phyloP scores from a whole-genome alignment of 768 basidiomycete genomes.

The Omphalotus guepiniiformis region DNA sequence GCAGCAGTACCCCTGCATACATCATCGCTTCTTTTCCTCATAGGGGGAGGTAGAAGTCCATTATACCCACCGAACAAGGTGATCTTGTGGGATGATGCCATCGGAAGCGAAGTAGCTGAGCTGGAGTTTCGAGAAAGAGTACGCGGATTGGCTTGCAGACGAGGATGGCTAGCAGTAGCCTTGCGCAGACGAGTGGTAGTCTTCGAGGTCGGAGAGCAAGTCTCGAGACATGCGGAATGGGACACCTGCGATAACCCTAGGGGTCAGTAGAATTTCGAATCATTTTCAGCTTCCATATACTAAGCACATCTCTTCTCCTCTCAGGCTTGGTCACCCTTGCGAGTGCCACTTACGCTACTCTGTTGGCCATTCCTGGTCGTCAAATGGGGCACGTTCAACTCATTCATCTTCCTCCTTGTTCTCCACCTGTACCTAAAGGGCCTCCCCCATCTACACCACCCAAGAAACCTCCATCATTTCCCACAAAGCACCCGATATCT shows the following conservation, averaged over 20 bases:
- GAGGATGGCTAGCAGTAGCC: constrained; percentile 83
- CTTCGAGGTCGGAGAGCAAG: constrained; percentile 62
- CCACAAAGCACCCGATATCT: constrained; percentile 62
- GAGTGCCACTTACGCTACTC: constrained; percentile 68
- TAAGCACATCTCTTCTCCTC: constrained; percentile 4
- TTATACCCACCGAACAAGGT: constrained; percentile 92
- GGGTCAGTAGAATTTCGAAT: constrained; percentile 43
- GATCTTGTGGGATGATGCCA: constrained; percentile 81
- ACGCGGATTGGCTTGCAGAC: constrained; percentile 71
- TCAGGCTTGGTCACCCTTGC: constrained; percentile 77
- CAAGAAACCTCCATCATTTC: constrained; percentile 51
- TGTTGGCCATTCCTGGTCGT: constrained; percentile 82
- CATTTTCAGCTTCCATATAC: no score
- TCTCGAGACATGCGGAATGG: constrained; percentile 69
- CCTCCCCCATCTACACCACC: constrained; percentile 52
- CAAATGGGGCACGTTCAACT: constrained; percentile 88
- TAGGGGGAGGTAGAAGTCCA: constrained; percentile 85
- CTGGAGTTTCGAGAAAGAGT: constrained; percentile 86
- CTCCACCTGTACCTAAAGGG: constrained; percentile 49
- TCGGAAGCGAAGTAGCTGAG: constrained; percentile 77
- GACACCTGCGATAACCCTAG: constrained; percentile 85
- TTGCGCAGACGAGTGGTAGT: constrained; percentile 75
- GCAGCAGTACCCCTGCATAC: constrained; percentile 74
- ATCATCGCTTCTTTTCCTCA: constrained; percentile 78
- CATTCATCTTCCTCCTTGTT: constrained; percentile 79